Conservation (phyloP, 495 filamentous ascomycete genomes). For the Podospora didyma region DNA sequence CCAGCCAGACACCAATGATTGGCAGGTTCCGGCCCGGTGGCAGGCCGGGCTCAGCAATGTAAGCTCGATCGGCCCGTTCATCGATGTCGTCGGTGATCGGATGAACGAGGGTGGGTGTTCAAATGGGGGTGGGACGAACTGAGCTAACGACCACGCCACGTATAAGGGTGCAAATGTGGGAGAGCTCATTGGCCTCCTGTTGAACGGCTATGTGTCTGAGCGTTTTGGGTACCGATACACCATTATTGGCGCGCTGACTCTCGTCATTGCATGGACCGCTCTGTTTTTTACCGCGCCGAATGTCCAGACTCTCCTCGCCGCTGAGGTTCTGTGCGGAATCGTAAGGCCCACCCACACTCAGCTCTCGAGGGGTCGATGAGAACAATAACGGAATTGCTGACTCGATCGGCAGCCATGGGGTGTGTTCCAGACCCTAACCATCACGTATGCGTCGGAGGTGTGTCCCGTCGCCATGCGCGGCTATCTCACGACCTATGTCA, state of each 20-base stretch:
- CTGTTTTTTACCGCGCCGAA: constrained; percentile 76
- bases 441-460: constrained; percentile 79
- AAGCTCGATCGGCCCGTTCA: constrained; percentile 13
- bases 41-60: constrained; percentile 74
- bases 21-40: constrained; percentile 70
- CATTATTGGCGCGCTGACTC: constrained; percentile 61
- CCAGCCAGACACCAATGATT: constrained; percentile 47
- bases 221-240: constrained; percentile 70
- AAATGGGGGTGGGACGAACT: neutral
- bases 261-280: constrained; percentile 64
- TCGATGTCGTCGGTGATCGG: neutral
- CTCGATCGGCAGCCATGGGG: constrained; percentile 53
- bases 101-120: neutral
- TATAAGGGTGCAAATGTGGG: constrained; percentile 43
- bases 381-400: too few species aligned
- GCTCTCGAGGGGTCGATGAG: too few species aligned
- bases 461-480: constrained; percentile 68
- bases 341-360: constrained; percentile 11
- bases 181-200: constrained; percentile 70
- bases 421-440: constrained; percentile 73
- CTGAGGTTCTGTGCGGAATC: constrained; percentile 73
- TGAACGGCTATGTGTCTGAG: constrained; percentile 75
- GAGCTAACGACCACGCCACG: neutral
- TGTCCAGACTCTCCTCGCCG: constrained; percentile 63
- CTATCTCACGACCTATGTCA: constrained; percentile 77